phyloP scores from a whole-genome alignment of 2,329 filamentous ascomycete genomes.

The Colletotrichum sp. region DNA sequence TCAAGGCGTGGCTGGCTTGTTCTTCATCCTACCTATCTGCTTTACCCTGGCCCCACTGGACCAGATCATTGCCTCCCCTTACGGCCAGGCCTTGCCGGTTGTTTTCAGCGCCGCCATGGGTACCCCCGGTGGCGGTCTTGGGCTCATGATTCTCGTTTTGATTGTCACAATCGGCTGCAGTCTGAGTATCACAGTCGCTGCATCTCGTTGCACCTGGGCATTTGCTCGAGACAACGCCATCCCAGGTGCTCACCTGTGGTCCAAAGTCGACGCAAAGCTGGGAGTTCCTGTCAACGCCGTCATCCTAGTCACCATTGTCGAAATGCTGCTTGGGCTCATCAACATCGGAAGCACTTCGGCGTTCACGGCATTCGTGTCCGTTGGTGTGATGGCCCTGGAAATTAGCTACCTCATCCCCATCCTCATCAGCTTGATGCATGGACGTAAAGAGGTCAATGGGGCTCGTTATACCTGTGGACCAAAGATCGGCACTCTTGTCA shows the following conservation, averaged over 20 bases:
- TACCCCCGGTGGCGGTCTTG: conserved; percentile 65
- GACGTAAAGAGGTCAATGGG: conserved; percentile 62
- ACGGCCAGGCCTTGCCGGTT: conserved; percentile 66
- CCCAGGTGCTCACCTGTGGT: conserved; percentile 66
- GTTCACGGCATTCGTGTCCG: conserved; percentile 74
- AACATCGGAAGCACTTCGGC: conserved; percentile 73
- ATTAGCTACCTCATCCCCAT: conserved; percentile 72
- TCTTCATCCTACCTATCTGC: conserved; percentile 72
- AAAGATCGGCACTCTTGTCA: conserved; percentile 63
- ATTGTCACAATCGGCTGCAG: conserved; percentile 71
- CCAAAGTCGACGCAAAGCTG: conserved; percentile 62
- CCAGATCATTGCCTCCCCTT: conserved; percentile 55
- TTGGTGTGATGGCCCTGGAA: conserved; percentile 73
- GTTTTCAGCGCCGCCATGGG: conserved; percentile 69
- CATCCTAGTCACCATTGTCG: conserved; percentile 71
- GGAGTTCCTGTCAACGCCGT: conserved; percentile 74
- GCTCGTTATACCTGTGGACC: conserved; percentile 66
- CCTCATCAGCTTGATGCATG: conserved; percentile 64
- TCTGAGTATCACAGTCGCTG: conserved; percentile 71
- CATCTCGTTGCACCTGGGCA: conserved; percentile 71
- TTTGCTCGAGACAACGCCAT: conserved; percentile 75
- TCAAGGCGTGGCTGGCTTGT: conserved; percentile 69
- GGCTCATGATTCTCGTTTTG: conserved; percentile 66
- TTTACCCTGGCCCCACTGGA: conserved; percentile 71
- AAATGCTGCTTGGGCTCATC: conserved; percentile 68